phyloP scores from a whole-genome alignment of 2,329 filamentous ascomycete species.

The Xylaria hypoxylon region DNA sequence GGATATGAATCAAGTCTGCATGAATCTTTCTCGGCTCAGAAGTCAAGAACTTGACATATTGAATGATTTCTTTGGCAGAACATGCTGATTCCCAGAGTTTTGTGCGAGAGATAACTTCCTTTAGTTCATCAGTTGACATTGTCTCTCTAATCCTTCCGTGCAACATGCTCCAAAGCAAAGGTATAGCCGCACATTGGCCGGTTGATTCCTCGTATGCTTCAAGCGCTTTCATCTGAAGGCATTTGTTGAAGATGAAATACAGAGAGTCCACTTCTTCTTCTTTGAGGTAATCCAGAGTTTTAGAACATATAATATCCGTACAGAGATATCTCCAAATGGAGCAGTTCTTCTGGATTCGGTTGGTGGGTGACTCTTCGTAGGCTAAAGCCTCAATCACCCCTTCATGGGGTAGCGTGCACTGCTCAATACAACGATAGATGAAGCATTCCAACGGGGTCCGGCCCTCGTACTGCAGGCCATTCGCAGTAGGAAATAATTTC shows the following conservation, averaged over 20 bases:
- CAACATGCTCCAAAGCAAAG: neutral
- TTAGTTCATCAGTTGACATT: neutral
- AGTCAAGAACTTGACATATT: slow-evolving; percentile 7
- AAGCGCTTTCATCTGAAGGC: neutral
- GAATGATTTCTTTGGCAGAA: neutral
- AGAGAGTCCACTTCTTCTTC: too few species aligned
- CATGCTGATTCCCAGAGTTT: neutral
- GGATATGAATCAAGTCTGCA: neutral
- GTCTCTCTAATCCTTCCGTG: fast-evolving
- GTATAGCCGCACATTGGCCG: neutral
- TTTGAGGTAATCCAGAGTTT: neutral
- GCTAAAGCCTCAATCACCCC: slow-evolving; percentile 13
- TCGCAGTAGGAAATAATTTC: slow-evolving; percentile 12
- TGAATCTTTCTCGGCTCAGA: too few species aligned
- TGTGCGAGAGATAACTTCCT: slow-evolving; percentile 4
- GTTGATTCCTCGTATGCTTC: slow-evolving; percentile 18
- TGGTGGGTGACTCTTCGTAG: neutral
- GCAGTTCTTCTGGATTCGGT: neutral
- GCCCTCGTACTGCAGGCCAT: neutral
- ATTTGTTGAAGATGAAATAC: neutral
- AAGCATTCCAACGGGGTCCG: slow-evolving; percentile 5
- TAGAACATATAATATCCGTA: neutral
- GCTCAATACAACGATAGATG: neutral
- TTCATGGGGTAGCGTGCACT: neutral
- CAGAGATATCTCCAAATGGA: slow-evolving; percentile 16